Percentiles rank a stretch among this genome's conserved stretches.
phyloP scores from a whole-genome alignment of 1,139 yeast genomes.

The Hemisphaericaspora xylofermentans region DNA sequence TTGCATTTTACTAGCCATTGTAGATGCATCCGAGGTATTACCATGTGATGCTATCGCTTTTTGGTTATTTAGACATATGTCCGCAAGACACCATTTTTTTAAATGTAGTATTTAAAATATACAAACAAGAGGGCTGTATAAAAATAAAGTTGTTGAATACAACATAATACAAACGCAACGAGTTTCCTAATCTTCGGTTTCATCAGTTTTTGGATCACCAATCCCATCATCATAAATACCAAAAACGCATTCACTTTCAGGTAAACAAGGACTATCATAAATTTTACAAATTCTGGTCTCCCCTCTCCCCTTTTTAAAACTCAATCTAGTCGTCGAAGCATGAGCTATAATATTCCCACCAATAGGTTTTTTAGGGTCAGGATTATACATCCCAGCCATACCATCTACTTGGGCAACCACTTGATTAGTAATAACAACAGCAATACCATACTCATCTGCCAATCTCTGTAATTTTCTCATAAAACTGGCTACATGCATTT shows the following conservation, averaged over 20 bases:
- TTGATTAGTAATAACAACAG: conserved; percentile 97
- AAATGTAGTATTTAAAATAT: too few species aligned
- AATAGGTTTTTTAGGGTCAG: conserved; percentile 98
- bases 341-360: conserved; percentile 99
- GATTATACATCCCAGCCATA: conserved; percentile 74
- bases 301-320: conserved; percentile 86
- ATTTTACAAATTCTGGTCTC: conserved; percentile 92
- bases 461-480: conserved; percentile 88
- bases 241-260: conserved; percentile 92
- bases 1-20: too few species aligned
- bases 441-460: conserved; percentile 98
- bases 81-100: too few species aligned
- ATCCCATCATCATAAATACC: conserved; percentile 97
- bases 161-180: background rate
- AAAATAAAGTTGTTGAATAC: too few species aligned
- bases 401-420: conserved; percentile 99
- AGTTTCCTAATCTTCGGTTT: conserved; percentile 26
- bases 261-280: conserved; percentile 92
- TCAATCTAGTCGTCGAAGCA: conserved; percentile 88
- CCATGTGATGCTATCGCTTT: too few species aligned
- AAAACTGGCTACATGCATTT: conserved; percentile 88
- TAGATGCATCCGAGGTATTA: too few species aligned
- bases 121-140: background rate
- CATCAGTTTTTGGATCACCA: conserved; percentile 90
- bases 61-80: too few species aligned